These are phyloP conservation scores for Obba rivulosa DNA, from an alignment of 768 basidiomycete genomes.

Conservation along the genomic window DNA sequence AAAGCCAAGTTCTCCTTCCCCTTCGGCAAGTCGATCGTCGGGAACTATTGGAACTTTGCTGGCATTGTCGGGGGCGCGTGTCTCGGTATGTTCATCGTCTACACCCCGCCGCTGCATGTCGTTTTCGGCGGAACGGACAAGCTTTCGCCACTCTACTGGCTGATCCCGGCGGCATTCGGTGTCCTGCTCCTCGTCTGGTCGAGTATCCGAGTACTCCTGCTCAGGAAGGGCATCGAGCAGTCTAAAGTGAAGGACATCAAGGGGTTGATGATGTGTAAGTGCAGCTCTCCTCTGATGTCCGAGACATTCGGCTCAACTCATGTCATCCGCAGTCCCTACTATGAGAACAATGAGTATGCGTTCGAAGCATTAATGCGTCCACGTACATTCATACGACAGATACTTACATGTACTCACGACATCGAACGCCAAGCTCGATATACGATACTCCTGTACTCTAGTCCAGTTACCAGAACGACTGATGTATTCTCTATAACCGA, in stretches of 20 bases:
- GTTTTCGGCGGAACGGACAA: constrained; percentile 60
- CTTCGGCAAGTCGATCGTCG: constrained; percentile 51
- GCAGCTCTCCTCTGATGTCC: not conserved
- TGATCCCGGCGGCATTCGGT: constrained; percentile 59
- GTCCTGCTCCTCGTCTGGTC: constrained; percentile 51
- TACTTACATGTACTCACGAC: not conserved
- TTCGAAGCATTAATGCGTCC: constrained; percentile 24
- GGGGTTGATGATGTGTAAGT: constrained; percentile 70
- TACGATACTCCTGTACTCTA: too few species aligned
- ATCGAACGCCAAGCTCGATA: not conserved
- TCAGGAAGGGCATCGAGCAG: constrained; percentile 50
- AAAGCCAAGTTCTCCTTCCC: constrained; percentile 60
- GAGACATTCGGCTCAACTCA: not conserved
- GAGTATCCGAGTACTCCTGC: constrained; percentile 50
- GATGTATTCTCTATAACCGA: constrained; percentile 26
- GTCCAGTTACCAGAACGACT: not conserved
- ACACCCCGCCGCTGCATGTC: constrained; percentile 63
- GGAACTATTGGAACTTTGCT: constrained; percentile 60
- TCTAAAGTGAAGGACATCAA: constrained; percentile 59
- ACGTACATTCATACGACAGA: not conserved
- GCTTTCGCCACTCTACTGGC: constrained; percentile 62
- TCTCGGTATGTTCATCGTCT: constrained; percentile 63
- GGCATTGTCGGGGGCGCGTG: constrained; percentile 58
- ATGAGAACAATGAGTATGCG: constrained; percentile 63
- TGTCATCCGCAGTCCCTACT: constrained; percentile 29